Percentiles rank a stretch among this genome's conserved stretches.
Conservation (phyloP, 2,329 filamentous ascomycete species). For the Epichloe sylvatica region DNA sequence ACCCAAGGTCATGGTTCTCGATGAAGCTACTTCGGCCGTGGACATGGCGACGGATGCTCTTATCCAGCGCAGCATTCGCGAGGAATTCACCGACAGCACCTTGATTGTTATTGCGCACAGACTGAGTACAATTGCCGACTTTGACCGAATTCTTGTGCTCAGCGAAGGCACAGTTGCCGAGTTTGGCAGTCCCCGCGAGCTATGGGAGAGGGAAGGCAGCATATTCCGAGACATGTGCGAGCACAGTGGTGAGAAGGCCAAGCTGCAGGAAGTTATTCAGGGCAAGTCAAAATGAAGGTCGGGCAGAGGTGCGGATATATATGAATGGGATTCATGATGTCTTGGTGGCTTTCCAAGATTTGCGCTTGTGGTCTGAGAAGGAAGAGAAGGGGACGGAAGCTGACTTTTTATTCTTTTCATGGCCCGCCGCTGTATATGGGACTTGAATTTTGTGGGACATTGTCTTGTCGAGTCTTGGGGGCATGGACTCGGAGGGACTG, state of each 20-base stretch:
- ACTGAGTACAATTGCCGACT: constrained; percentile 63
- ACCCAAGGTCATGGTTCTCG: constrained; percentile 65
- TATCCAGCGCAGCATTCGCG: constrained; percentile 59
- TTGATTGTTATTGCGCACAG: constrained; percentile 64
- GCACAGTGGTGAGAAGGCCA: constrained; percentile 45
- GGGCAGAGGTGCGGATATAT: not conserved
- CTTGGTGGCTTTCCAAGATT: not conserved
- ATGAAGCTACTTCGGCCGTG: constrained; percentile 67
- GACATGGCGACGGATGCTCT: constrained; percentile 63
- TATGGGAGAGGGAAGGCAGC: constrained; percentile 40
- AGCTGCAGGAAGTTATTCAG: constrained; percentile 33
- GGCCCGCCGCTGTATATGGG: no score
- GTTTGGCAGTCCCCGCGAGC: constrained; percentile 48
- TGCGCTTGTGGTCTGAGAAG: no score
- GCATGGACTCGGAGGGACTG: no score
- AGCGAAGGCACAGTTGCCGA: constrained; percentile 54
- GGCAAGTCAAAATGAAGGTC: constrained; percentile 6
- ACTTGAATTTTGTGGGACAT: no score
- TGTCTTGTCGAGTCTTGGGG: no score
- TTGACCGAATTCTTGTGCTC: constrained; percentile 60
- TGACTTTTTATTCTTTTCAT: no score
- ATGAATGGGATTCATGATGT: not conserved
- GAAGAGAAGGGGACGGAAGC: no score
- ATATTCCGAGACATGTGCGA: constrained; percentile 51
- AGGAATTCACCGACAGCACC: constrained; percentile 56